Evolutionary conservation across 805 yeast species (phyloP), one percentile per base, ranked within the genome.

Genomic region (Candida morakotiae): DNA sequence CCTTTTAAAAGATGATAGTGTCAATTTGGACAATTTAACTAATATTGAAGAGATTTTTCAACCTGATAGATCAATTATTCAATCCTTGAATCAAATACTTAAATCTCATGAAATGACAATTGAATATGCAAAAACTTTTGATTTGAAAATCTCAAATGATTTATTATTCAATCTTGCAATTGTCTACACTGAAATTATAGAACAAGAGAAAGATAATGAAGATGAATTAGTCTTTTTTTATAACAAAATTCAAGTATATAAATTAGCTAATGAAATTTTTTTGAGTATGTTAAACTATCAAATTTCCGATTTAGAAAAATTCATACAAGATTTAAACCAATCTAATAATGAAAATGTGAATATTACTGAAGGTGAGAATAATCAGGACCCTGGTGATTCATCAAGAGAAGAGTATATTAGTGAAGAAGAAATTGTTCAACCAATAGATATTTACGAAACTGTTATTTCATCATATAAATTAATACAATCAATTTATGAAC

Each of bases 1-100:
- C 44, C 73, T 71, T 34, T 75, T 70, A 42, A 71, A 71, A 35
- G 62, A 65, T 7, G 80, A 77, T 9, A 73, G 71, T 0, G 64
- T 75, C 2, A 49, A 60, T 37, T 30, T 63, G 1, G 34, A 45
- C n/a, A 53, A 48, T 9, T 50, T 67, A 37, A 40, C 24, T n/a
- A 60, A 59, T 31, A 57, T 64, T 4, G 61, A 52, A 14, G 70
- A 62, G 27, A 67, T 57, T 3, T 37, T 62, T 11, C 61, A 46
- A 9, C 49, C 45, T n/a, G 31, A 27, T 1, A n/a, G n/a, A n/a
- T 58, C 69, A 2, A 71, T 76, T 7, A 52, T 75, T 2, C 71
- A 70, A 43, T 53, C 58, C 2, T 51, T 76, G 29, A 30, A 41
- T 0, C 39, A 42, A 6, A 60, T 76, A 9, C 56, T 69, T 10